These are phyloP conservation scores for Lasiosphaeriaceae sp. DNA, from an alignment of 495 filamentous ascomycete species.

Conservation along the genomic window DNA sequence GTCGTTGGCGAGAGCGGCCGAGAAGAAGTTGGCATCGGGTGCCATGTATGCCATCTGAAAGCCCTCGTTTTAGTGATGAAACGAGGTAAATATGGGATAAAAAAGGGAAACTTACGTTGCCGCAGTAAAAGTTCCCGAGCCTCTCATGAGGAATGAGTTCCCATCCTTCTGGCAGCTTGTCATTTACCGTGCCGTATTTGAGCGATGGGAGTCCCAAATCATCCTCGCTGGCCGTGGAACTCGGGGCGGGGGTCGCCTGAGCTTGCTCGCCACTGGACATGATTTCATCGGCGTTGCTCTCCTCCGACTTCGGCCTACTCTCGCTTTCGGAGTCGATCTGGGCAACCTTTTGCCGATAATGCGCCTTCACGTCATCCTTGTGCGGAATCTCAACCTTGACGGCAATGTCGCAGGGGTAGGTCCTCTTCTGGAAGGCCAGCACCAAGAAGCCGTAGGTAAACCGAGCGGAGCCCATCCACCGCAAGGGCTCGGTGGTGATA, in stretches of 20 bases:
- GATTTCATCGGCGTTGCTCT: no score
- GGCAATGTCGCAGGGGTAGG: constrained; percentile 86
- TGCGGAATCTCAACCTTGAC: constrained; percentile 75
- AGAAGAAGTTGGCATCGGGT: constrained; percentile 82
- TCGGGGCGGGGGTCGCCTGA: constrained; percentile 1
- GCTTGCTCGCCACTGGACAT: no score
- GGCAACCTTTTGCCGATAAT: constrained; percentile 47
- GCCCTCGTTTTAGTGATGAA: background rate
- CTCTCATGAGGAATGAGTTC: constrained; percentile 64
- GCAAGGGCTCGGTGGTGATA: constrained; percentile 80
- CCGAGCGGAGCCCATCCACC: constrained; percentile 84
- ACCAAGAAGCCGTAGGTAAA: constrained; percentile 82
- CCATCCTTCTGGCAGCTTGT: constrained; percentile 74
- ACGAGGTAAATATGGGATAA: background rate
- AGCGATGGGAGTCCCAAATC: constrained; percentile 61
- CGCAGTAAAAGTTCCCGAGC: constrained; percentile 89
- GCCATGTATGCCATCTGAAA: constrained; percentile 83
- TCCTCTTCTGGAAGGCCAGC: constrained; percentile 63
- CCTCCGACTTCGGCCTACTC: constrained; percentile 19
- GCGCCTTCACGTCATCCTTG: constrained; percentile 69
- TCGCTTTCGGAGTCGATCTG: constrained; percentile 20
- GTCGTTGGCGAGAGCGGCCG: constrained; percentile 77
- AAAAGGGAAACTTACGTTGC: constrained; percentile 62
- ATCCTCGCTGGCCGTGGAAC: constrained; percentile 5
- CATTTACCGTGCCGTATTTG: constrained; percentile 72